phyloP scores from a whole-genome alignment of 345 rosid species.

The Atalantia buxifolia region DNA sequence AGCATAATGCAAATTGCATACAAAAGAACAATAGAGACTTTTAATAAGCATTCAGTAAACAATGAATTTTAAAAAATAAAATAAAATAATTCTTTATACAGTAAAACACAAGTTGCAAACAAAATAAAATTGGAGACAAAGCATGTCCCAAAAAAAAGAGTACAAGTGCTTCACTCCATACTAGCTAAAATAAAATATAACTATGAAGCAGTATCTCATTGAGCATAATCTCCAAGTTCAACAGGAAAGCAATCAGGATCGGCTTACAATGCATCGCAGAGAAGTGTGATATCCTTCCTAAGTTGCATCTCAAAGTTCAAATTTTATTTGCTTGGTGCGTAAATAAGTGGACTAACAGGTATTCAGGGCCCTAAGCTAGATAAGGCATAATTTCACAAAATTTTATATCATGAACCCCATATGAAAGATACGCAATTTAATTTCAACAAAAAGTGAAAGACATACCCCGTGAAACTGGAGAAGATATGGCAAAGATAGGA shows the following conservation, averaged over 20 bases:
- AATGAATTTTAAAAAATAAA: not conserved
- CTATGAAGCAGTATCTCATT: not conserved
- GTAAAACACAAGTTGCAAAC: not conserved
- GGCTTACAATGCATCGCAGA: not conserved
- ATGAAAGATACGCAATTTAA: not conserved
- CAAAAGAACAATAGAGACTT: not conserved
- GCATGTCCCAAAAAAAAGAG: not conserved
- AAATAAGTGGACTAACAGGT: not conserved
- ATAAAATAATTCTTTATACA: not conserved
- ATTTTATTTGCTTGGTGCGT: not conserved
- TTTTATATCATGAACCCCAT: not conserved
- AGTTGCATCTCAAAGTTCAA: not conserved
- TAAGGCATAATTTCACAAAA: not conserved
- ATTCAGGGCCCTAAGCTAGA: not conserved
- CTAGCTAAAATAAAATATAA: not conserved
- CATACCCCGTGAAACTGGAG: slow-evolving; percentile 78
- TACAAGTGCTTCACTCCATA: not conserved
- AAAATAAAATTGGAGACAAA: not conserved
- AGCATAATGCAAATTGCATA: not conserved
- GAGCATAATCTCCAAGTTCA: not conserved
- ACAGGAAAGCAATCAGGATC: not conserved
- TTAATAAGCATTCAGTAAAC: not conserved
- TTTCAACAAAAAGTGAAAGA: slow-evolving; percentile 6
- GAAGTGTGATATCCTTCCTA: not conserved
- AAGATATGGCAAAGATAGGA: slow-evolving; percentile 73